Base-by-base conservation (phyloP, 805 yeast genomes). In the Saturnispora ahearnii region DNA sequence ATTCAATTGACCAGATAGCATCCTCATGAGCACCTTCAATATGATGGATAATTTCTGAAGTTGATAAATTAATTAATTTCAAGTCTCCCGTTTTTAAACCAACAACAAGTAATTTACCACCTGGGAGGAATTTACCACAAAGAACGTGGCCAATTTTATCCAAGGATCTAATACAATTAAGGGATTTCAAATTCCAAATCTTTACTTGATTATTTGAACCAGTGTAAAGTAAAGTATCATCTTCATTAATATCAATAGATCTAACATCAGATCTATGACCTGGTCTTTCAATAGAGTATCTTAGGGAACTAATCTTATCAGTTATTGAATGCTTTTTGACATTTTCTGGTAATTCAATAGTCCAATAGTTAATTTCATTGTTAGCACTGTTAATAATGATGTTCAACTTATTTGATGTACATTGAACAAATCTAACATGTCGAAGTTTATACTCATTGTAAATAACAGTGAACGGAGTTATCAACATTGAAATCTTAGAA, bases 241-340 rank as follows among this genome's bases (percentile, higher is more conserved):
- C 96, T 49, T 81, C 78, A 50, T 95, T 84, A 33, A 93, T 73
- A 57, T 88, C 90, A 61, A 87, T 70, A 4, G 95, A 76, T 59
- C 99, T 76, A 28, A 91, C 75, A 65, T 93, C 99, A 2, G 88
- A 80, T 62, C 97, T 79, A 65, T 90, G 97, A 21, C 99, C 99
- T 48, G 78, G 75, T 40, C 80, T 66, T 45, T 89, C 96, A 22
- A 93, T 72, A 2, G 81, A 66, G 58, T 77, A 77, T 41, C 73
- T 67, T 55, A 76, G 81, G 3, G 63, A 67, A 0, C 65, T 55
- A 9, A 74, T 58, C 22, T 74, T 77, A 34, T 69, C 69, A 37
- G 47, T 51, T 9, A 61, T 56, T 24, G 74, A 67, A 34, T 74
- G 73, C 53, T 82, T 83, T 53, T 76, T 76, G 34, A 68, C 66